Evolutionary conservation across 345 rosid genomes (phyloP), one percentile per base, ranked within the genome.

Genomic region (Litchi chinensis): DNA sequence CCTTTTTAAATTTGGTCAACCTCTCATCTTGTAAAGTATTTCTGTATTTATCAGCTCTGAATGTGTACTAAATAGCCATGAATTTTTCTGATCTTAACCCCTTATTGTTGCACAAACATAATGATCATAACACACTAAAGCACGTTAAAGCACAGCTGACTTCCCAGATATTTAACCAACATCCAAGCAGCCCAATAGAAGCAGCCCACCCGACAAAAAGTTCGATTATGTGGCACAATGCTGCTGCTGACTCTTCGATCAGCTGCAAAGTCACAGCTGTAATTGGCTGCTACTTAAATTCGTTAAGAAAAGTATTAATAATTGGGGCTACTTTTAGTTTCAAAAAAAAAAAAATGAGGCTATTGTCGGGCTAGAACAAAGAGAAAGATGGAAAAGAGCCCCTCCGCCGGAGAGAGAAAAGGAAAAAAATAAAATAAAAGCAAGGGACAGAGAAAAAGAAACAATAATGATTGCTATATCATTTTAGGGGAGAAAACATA

Each of bases 121-220:
- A 2, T 3, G 37, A 32, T 32, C 37, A 32, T 32, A 32, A 32
- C 37, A 32, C 2, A 32, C 37, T 32, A 32, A 32, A 32, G 37
- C 37, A 32, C 3, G 37, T 3, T 32, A 32, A 2, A 50, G 6
- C 56, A 13, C 19, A 13, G 16, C 5, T 50, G 4, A 50, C 0
- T 50, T 50, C 0, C 1, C 56, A n/a, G 63, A 6, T 52, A 19
- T 57, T 15, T 56, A 56, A 46, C 62, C n/a, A 6, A 18, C 15
- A 4, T 16, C 60, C 19, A 5, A 54, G 60, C 16, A 54, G n/a
- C 8, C 52, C 52, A 46, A 46, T 46, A 46, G 12, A 22, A 60
- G 65, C 65, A 60, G 65, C 65, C 65, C 65, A 21, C 28, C 28
- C 28, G 65, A 60, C 65, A 60, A 60, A 60, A 60, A 21, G 28